phyloP scores from a whole-genome alignment of 1,284 basidiomycete species.

The Anthracocystis setariae region DNA sequence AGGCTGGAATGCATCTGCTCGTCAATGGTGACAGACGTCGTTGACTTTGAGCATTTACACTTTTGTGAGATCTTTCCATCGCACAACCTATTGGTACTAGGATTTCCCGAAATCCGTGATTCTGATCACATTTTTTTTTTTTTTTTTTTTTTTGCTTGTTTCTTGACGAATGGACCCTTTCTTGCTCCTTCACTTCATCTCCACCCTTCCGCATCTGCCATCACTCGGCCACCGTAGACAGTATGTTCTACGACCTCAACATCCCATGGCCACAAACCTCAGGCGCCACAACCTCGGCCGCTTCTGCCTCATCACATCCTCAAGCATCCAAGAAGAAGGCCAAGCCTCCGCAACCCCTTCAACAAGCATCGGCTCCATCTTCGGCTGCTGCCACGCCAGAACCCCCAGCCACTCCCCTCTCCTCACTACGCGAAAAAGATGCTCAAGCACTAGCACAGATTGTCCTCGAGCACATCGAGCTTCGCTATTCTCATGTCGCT shows the following conservation, averaged over 20 bases:
- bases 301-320: slow-evolving; percentile 1
- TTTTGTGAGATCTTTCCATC: too few relatives aligned
- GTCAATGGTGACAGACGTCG: too few relatives aligned
- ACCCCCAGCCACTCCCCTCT: slow-evolving; percentile 11
- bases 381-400: slow-evolving; percentile 16
- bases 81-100: neutral
- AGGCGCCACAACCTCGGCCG: slow-evolving; percentile 8
- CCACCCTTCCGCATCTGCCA: neutral
- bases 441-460: slow-evolving; percentile 30
- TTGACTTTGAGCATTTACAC: too few relatives aligned
- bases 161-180: too few relatives aligned
- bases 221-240: neutral
- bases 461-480: slow-evolving; percentile 39
- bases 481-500: slow-evolving; percentile 57
- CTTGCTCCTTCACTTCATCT: neutral
- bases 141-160: too few relatives aligned
- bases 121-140: neutral
- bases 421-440: slow-evolving; percentile 33
- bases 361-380: slow-evolving; percentile 13
- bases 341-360: slow-evolving; percentile 23
- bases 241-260: slow-evolving; percentile 62
- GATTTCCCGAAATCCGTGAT: slow-evolving; percentile 15
- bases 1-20: too few relatives aligned
- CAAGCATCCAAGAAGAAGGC: slow-evolving; percentile 44
- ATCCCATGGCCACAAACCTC: slow-evolving; percentile 52